phyloP scores from a whole-genome alignment of 1,284 basidiomycete genomes.

The Xanthoconium separans region DNA sequence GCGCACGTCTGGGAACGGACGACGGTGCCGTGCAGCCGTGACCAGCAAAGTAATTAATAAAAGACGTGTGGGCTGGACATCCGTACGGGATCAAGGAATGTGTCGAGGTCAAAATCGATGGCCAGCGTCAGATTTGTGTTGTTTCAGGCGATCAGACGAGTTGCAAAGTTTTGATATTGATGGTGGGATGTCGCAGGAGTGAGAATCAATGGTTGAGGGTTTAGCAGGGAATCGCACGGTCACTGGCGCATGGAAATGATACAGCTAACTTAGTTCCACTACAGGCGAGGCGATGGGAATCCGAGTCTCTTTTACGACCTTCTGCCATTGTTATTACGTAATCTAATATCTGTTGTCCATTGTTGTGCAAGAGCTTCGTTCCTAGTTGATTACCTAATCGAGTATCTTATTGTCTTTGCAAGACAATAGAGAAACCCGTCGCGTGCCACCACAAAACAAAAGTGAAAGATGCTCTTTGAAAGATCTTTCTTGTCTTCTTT shows the following conservation, averaged over 20 bases:
- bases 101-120: constrained; percentile 21
- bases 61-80: constrained; percentile 20
- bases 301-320: neutral
- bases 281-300: too few relatives aligned
- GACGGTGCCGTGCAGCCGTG: constrained; percentile 15
- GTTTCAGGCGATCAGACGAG: neutral
- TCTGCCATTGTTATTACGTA: neutral
- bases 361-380: constrained; percentile 23
- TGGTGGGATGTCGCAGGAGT: neutral
- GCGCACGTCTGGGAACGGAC: constrained; percentile 7
- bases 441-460: constrained; percentile 23
- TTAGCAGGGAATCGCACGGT: too few relatives aligned
- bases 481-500: constrained; percentile 1
- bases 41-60: constrained; percentile 10
- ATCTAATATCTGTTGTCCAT: constrained; percentile 9
- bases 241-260: too few relatives aligned
- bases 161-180: neutral
- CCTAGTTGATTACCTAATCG: constrained; percentile 19
- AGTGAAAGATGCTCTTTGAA: constrained; percentile 4
- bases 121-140: neutral
- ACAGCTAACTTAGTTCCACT: too few relatives aligned
- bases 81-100: constrained; percentile 25
- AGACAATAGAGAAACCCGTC: constrained; percentile 19
- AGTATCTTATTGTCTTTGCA: constrained; percentile 25
- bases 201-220: neutral